Evolutionary conservation across 2,329 filamentous ascomycete genomes (phyloP).

Genomic region (Botryotinia narcissicola): DNA sequence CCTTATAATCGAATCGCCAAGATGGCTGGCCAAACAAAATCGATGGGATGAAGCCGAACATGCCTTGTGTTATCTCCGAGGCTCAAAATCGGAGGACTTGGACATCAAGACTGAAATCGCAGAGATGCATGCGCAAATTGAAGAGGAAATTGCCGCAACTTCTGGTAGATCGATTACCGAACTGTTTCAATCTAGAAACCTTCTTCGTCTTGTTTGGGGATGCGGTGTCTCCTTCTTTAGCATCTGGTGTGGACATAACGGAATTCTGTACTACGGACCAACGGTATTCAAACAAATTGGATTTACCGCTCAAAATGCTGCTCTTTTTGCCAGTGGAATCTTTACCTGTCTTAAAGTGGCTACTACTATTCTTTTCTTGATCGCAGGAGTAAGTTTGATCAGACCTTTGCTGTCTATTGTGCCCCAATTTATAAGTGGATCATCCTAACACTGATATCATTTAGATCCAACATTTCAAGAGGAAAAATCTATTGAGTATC

Average conservation of each 20-base stretch:
- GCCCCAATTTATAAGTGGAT: neutral
- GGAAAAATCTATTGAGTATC: conserved; percentile 3
- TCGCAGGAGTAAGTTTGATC: conserved; percentile 2
- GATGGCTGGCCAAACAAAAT: conserved; percentile 62
- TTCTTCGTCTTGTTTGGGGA: conserved; percentile 16
- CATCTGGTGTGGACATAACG: conserved; percentile 15
- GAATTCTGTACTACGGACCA: conserved; percentile 16
- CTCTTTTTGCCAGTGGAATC: conserved; percentile 24
- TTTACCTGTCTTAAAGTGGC: conserved; percentile 25
- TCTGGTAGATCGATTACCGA: conserved; percentile 49
- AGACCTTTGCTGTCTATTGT: neutral
- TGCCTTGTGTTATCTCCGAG: conserved; percentile 52
- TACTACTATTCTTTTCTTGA: conserved; percentile 20
- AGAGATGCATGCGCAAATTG: conserved; percentile 47
- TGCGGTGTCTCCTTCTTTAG: conserved; percentile 16
- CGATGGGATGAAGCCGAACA: conserved; percentile 59
- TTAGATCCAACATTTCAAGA: conserved; percentile 17
- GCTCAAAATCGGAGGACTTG: conserved; percentile 39
- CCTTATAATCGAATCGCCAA: conserved; percentile 50
- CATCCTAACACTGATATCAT: neutral
- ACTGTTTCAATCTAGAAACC: conserved; percentile 41
- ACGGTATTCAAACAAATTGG: conserved; percentile 24
- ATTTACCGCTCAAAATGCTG: conserved; percentile 23
- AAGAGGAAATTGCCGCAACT: conserved; percentile 47
- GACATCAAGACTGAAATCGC: conserved; percentile 41